Evolutionary conservation across 2,329 filamentous ascomycete species (phyloP).

Genomic region (Dothistroma pini): DNA sequence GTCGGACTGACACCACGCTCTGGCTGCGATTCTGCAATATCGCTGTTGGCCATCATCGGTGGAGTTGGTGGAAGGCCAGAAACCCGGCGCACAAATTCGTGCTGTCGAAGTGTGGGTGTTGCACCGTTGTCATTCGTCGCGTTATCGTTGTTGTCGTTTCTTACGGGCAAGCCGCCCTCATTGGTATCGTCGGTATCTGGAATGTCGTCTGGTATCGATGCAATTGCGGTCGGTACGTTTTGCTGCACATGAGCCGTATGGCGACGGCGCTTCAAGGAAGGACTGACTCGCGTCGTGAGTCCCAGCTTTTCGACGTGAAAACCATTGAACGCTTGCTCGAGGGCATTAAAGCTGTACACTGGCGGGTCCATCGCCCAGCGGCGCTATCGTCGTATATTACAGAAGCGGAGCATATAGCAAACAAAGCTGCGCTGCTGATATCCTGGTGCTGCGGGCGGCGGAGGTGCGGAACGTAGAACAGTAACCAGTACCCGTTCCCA

Average conservation of each 20-base stretch:
- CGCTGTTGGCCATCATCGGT: slow-evolving; percentile 36
- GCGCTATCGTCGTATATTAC: not conserved
- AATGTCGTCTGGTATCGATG: not conserved
- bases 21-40: slow-evolving; percentile 27
- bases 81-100: slow-evolving; percentile 17
- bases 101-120: slow-evolving; percentile 14
- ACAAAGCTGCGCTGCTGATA: not conserved
- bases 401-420: slow-evolving; percentile 1
- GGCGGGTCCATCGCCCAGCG: slow-evolving; percentile 1
- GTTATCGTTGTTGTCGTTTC: not conserved
- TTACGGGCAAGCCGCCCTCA: slow-evolving; percentile 1
- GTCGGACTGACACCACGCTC: slow-evolving; percentile 38
- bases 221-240: not conserved
- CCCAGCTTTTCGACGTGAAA: not conserved
- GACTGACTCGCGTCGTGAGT: not conserved
- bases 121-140: slow-evolving; percentile 10
- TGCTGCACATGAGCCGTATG: not conserved
- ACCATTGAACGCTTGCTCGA: not conserved
- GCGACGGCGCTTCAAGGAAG: not conserved
- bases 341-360: not conserved
- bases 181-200: not conserved
- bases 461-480: not conserved
- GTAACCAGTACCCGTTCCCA: slow-evolving; percentile 1
- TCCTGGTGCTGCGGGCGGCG: not conserved
- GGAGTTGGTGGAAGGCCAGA: slow-evolving; percentile 45